These are phyloP conservation scores for Sporothrix pseudoabietina DNA, from an alignment of 2,329 filamentous ascomycete genomes.

Conservation along the genomic window DNA sequence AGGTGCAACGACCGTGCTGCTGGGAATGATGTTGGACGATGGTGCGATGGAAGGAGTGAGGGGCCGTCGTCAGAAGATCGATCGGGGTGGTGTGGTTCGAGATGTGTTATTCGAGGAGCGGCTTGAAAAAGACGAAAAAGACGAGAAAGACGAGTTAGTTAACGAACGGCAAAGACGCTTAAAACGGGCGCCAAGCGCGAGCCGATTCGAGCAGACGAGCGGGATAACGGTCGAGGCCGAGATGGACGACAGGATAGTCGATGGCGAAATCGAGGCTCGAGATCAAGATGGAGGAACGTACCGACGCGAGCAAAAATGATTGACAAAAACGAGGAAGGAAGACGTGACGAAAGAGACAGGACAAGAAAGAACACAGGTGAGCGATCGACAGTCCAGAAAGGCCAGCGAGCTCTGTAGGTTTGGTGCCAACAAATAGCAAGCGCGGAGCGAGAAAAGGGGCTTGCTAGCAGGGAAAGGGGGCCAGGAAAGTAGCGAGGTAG, in stretches of 20 bases:
- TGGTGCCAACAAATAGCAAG: conserved; percentile 8
- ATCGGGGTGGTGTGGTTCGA: conserved; percentile 5
- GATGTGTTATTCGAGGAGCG: neutral
- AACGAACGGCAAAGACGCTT: neutral
- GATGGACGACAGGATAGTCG: neutral
- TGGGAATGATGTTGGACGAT: neutral
- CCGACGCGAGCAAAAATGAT: neutral
- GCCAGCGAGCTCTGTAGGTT: conserved; percentile 11
- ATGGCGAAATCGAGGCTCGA: neutral
- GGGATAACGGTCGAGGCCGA: neutral
- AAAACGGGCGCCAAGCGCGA: neutral
- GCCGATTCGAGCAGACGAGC: neutral
- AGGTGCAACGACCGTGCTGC: neutral
- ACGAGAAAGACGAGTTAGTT: neutral
- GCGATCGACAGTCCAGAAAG: conserved; percentile 21
- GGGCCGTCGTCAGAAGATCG: neutral
- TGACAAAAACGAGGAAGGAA: neutral
- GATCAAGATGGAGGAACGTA: neutral
- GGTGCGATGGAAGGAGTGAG: conserved; percentile 16
- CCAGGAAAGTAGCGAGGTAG: neutral
- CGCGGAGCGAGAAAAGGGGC: conserved; percentile 27
- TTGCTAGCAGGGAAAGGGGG: conserved; percentile 22
- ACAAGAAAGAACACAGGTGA: conserved; percentile 8
- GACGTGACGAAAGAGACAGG: conserved; percentile 2
- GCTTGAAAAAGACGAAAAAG: neutral